A percentile compares a stretch with the other conserved stretches of the same genome.
These are phyloP conservation scores for Thelephora terrestris DNA, from an alignment of 1,284 basidiomycete species.

Conservation along the genomic window DNA sequence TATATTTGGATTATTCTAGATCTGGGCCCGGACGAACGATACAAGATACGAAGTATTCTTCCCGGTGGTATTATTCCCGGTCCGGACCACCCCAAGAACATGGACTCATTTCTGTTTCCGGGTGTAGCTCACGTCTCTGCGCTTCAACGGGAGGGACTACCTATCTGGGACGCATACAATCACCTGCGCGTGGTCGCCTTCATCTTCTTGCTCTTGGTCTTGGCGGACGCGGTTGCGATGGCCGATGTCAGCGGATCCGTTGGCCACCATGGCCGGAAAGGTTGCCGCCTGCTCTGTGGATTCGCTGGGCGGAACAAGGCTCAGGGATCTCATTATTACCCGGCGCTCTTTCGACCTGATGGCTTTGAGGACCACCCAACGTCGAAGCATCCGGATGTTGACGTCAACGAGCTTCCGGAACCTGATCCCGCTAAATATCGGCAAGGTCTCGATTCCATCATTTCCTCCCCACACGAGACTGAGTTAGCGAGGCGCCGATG, in stretches of 20 bases:
- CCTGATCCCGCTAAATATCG: constrained; percentile 8
- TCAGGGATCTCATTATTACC: constrained; percentile 22
- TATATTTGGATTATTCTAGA: too few relatives aligned
- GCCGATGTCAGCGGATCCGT: too few relatives aligned
- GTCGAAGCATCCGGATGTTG: constrained; percentile 23
- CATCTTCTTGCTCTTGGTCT: constrained; percentile 11
- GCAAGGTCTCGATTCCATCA: constrained; percentile 8
- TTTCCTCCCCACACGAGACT: constrained; percentile 8
- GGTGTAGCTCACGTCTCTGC: constrained; percentile 16
- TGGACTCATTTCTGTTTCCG: constrained; percentile 17
- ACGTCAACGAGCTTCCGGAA: constrained; percentile 8
- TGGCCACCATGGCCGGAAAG: too few relatives aligned
- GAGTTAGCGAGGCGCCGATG: constrained; percentile 19
- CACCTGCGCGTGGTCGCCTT: constrained; percentile 6
- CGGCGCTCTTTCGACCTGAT: constrained; percentile 18
- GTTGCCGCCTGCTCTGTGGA: too few relatives aligned
- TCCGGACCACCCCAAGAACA: constrained; percentile 17
- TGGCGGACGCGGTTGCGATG: too few relatives aligned
- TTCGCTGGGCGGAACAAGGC: too few relatives aligned
- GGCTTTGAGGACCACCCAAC: too few relatives aligned
- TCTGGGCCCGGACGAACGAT: constrained; percentile 14
- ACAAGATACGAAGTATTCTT: constrained; percentile 17
- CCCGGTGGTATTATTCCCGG: constrained; percentile 18
- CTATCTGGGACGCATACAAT: constrained; percentile 11
- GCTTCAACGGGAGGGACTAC: too few relatives aligned